Conservation (phyloP, 148 eudicot genomes). For the Fagopyrum esculentum region DNA sequence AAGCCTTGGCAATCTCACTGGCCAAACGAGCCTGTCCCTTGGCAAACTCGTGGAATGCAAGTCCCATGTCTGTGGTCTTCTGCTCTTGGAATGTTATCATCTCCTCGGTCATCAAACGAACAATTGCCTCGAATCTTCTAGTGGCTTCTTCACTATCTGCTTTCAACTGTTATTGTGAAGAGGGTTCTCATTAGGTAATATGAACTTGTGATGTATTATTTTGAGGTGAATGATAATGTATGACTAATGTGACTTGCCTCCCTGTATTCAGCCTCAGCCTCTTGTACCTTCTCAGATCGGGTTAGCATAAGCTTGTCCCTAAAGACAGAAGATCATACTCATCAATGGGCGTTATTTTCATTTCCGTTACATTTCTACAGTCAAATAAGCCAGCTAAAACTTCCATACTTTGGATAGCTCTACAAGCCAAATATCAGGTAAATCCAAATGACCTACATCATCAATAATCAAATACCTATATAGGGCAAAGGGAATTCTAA, state of each 20-base stretch:
- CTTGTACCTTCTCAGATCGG: slow-evolving; percentile 68
- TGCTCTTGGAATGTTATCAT: slow-evolving; percentile 84
- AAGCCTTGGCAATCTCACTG: slow-evolving; percentile 71
- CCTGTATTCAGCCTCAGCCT: slow-evolving; percentile 74
- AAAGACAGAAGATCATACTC: slow-evolving; percentile 6
- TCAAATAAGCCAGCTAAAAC: background rate
- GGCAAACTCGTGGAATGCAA: slow-evolving; percentile 96
- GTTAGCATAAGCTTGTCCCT: slow-evolving; percentile 80
- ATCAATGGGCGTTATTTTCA: background rate
- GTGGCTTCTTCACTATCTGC: slow-evolving; percentile 80
- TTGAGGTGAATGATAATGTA: background rate
- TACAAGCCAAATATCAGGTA: background rate
- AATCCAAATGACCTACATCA: background rate
- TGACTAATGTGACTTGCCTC: slow-evolving; percentile 37
- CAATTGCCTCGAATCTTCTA: slow-evolving; percentile 71
- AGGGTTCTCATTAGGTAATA: background rate
- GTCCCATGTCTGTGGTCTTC: slow-evolving; percentile 80
- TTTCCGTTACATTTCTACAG: background rate
- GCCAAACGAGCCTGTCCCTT: slow-evolving; percentile 92
- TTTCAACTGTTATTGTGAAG: slow-evolving; percentile 44
- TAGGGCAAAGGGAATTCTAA: background rate
- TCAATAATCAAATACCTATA: background rate
- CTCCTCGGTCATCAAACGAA: slow-evolving; percentile 71
- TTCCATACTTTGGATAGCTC: background rate
- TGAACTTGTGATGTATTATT: background rate